phyloP scores from a whole-genome alignment of 2,329 filamentous ascomycete species.

The Neofusicoccum parvum region DNA sequence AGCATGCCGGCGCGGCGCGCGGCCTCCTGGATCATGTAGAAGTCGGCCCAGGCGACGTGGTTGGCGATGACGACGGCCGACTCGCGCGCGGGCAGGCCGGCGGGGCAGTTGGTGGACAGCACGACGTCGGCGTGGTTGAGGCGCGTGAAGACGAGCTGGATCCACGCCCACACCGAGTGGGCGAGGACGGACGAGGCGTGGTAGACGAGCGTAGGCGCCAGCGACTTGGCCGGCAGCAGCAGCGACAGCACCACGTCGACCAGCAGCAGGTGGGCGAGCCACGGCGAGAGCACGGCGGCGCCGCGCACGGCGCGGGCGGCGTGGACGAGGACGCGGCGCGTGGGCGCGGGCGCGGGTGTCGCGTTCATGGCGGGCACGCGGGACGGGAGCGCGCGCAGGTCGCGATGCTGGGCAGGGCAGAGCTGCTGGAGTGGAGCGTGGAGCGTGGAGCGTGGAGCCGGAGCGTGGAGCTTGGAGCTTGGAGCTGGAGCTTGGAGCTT shows the following conservation, averaged over 20 bases:
- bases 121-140: constrained; percentile 58
- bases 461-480: no score
- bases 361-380: neutral
- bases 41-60: constrained; percentile 64
- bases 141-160: constrained; percentile 59
- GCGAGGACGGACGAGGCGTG: constrained; percentile 58
- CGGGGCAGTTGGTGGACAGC: constrained; percentile 41
- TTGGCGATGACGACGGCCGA: constrained; percentile 63
- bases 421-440: no score
- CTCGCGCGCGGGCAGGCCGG: constrained; percentile 55
- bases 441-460: no score
- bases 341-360: neutral
- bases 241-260: constrained; percentile 51
- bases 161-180: constrained; percentile 57
- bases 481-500: neutral
- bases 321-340: neutral
- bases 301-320: constrained; percentile 45
- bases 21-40: constrained; percentile 65
- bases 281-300: constrained; percentile 50
- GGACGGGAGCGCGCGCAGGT: neutral
- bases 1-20: constrained; percentile 60
- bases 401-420: neutral
- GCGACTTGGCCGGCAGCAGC: constrained; percentile 34
- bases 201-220: constrained; percentile 54
- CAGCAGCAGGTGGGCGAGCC: constrained; percentile 55